These are phyloP conservation scores for Rhododendron molle DNA, from an alignment of 148 eudicot genomes.

Conservation along the genomic window DNA sequence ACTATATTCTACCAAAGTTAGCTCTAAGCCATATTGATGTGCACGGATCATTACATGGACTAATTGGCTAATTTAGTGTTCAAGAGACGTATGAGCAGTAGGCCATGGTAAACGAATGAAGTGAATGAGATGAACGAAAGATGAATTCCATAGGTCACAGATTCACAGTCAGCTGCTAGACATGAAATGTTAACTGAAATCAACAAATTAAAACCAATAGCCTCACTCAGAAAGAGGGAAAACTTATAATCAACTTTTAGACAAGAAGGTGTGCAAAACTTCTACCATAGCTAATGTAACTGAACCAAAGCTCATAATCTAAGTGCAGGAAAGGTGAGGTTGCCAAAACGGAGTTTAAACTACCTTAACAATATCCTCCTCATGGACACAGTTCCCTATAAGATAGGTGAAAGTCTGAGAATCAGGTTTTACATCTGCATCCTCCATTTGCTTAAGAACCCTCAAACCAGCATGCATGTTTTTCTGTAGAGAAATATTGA, in stretches of 20 bases:
- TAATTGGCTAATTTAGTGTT: neutral
- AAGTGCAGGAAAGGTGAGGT: neutral
- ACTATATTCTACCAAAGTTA: neutral
- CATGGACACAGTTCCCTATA: constrained; percentile 44
- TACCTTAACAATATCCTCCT: constrained; percentile 75
- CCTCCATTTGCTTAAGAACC: constrained; percentile 72
- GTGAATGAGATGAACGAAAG: neutral
- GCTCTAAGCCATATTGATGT: neutral
- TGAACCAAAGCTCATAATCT: neutral
- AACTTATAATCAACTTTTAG: neutral
- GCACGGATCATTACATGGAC: neutral
- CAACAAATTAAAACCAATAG: neutral
- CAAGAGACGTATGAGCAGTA: neutral
- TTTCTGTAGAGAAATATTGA: constrained; percentile 52
- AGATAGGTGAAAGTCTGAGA: constrained; percentile 74
- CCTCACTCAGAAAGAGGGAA: neutral
- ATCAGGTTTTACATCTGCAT: constrained; percentile 66
- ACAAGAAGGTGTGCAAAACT: neutral
- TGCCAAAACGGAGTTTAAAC: neutral
- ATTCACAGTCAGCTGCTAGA: neutral
- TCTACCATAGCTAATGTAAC: neutral
- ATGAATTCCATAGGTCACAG: neutral
- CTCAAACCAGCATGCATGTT: constrained; percentile 39
- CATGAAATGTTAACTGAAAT: neutral
- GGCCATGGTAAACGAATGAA: neutral